Base-by-base conservation (phyloP, 2,329 filamentous ascomycete genomes). In the Madurella fahalii region DNA sequence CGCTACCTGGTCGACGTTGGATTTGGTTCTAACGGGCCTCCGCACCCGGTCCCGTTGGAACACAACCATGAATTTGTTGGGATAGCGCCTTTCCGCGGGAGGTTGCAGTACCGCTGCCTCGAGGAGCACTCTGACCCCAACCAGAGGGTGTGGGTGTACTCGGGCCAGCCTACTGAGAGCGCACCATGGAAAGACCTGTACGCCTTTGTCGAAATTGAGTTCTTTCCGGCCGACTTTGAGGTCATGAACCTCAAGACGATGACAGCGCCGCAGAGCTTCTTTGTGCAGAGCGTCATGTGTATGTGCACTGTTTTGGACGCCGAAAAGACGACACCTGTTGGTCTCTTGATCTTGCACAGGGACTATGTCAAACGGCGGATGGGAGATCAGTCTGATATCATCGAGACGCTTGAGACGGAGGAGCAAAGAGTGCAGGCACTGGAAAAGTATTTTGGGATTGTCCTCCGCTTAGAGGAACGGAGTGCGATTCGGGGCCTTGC, bases 1-100 rank as follows among this genome's bases (percentile, higher is more conserved):
- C 68, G 70, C 41, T 80, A 77, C 64, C 66, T 79, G 58, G 73
- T 81, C 30, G 84, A 87, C 63, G 79, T 86, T 13, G 83, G 80
- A 25, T 86, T 84, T 61, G 84, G 83, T 17, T 75, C 74, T 50
- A 75, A 79, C 58, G 65, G 64, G 9, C 56, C 71, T 4, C 58
- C 63, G 25, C 44, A 57, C 1, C 73, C 73, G 4, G 48, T 75
- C 1, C 68, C 64, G 0, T 62, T 75, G 5, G 51, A 64, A 1
- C 18, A 62, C 43, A 61, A 58, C 15, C 17, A 57, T 50, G 59
- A 64, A 17, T 63, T 67, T 40, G 54, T 61, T 9, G 74, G 76
- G 37, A 69, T 83, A 7, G 70, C 71, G 0, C 73, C 75, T 2
- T 69, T 71, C 5, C 68, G 75, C 43, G 74, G 78, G 52, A 74